These are phyloP conservation scores for Solanum appendiculatum DNA, from an alignment of 257 asterid species.

Conservation along the genomic window DNA sequence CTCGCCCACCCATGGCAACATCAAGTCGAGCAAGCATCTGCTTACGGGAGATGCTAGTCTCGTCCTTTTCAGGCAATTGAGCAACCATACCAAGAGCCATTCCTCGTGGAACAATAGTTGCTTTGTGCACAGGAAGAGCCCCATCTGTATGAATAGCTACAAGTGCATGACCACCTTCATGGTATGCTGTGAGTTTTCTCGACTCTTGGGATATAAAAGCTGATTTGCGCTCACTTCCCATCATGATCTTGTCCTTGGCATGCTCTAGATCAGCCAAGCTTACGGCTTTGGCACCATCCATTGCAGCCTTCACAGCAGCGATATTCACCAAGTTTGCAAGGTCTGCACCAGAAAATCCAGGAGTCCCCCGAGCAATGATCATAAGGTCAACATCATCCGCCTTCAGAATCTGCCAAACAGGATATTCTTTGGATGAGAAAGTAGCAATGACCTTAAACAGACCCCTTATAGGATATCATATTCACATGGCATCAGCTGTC, in stretches of 20 bases:
- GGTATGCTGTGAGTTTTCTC: slow-evolving; percentile 72
- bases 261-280: slow-evolving; percentile 69
- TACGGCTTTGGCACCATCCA: slow-evolving; percentile 83
- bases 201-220: slow-evolving; percentile 80
- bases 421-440: not conserved
- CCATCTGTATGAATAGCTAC: slow-evolving; percentile 85
- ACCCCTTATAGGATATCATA: not conserved
- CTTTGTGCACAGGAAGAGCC: slow-evolving; percentile 82
- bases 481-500: not conserved
- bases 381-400: slow-evolving; percentile 84
- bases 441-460: not conserved
- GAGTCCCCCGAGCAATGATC: slow-evolving; percentile 90
- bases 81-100: slow-evolving; percentile 89
- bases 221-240: slow-evolving; percentile 93
- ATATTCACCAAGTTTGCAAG: slow-evolving; percentile 82
- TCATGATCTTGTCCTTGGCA: slow-evolving; percentile 89
- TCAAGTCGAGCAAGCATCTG: slow-evolving; percentile 89
- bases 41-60: slow-evolving; percentile 65
- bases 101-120: slow-evolving; percentile 87
- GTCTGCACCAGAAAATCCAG: slow-evolving; percentile 94
- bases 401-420: slow-evolving; percentile 52
- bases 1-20: slow-evolving; percentile 84
- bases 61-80: slow-evolving; percentile 72
- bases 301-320: slow-evolving; percentile 86
- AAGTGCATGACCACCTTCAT: slow-evolving; percentile 91